Percentiles rank a stretch among this genome's conserved stretches.
phyloP scores from a whole-genome alignment of 495 filamentous ascomycete genomes.

The Melanomma pulvis-pyrius region DNA sequence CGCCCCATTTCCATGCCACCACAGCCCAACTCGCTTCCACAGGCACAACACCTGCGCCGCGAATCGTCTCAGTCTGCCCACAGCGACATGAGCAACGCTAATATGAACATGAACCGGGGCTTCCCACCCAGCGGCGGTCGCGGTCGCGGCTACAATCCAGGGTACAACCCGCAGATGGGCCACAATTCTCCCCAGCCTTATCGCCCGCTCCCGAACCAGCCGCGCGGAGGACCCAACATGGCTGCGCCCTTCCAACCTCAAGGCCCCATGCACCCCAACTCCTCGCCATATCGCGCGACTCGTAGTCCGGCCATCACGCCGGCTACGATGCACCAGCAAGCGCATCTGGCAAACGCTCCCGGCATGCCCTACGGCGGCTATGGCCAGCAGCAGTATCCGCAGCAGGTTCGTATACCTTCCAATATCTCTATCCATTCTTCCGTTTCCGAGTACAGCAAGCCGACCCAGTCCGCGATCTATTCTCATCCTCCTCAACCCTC shows the following conservation, averaged over 20 bases:
- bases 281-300: constrained; percentile 65
- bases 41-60: constrained; percentile 73
- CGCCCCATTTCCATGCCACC: constrained; percentile 63
- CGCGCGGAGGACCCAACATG: constrained; percentile 66
- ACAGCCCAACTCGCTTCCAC: constrained; percentile 61
- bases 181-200: constrained; percentile 65
- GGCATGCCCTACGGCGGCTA: constrained; percentile 49
- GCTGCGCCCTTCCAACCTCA: constrained; percentile 65
- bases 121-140: constrained; percentile 59
- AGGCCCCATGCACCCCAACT: constrained; percentile 61
- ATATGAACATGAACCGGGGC: constrained; percentile 46
- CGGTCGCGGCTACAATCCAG: constrained; percentile 56
- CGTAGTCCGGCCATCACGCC: constrained; percentile 75
- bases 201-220: constrained; percentile 60
- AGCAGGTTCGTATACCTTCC: constrained; percentile 31
- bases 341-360: constrained; percentile 29
- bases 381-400: constrained; percentile 35
- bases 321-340: constrained; percentile 57
- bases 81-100: constrained; percentile 70
- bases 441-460: constrained; percentile 9
- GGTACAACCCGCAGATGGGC: constrained; percentile 62
- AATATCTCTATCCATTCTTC: constrained; percentile 13
- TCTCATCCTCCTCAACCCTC: constrained; percentile 13
- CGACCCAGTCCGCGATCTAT: neutral
- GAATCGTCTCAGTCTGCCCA: constrained; percentile 81